Evolutionary conservation across 1,139 yeast species (phyloP), one percentile per base, ranked within the genome.

Genomic region (Hyphopichia burtonii): DNA sequence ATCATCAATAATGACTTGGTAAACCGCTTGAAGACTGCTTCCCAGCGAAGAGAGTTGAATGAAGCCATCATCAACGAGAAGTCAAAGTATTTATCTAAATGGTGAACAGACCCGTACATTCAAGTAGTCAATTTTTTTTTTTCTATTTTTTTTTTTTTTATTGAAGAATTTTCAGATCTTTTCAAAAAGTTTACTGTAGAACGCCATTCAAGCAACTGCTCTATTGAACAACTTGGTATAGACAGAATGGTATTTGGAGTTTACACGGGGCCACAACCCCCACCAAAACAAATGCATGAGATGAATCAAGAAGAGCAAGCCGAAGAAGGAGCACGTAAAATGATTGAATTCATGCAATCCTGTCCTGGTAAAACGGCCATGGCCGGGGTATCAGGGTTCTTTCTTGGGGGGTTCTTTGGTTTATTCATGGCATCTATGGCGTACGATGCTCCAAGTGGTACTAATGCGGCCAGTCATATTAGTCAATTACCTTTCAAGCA

Each of bases 321-420:
- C 3, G 94, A 88, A 55, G 83, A 80, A 45, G 96, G 96, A 12
- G 97, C 97, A n/a, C 71, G 73, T 55, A 82, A 80, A 59, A 86
- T 91, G 84, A 79, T 89, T 60, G 80, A 75, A 41, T 79, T 86
- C 65, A 88, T 90, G 91, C 84, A 85, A 50, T 87, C 96, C 15
- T 93, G 99, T 68, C 97, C 98, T 0, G 98, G 98, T 18, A 93
- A 93, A 63, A 81, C 96, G 0, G 82, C 76, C 31, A 82, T 91
- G 74, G 87, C 96, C 15, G 98, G 97, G 46, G 97, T 84, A 17
- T 83, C 96, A 15, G 99, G 99, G 36, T 93, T 90, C 66, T 93
- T 85, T 32, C 79, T 93, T 37, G 99, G 99, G 67, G 99, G 97
- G 50, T 87, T 91, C 48, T 90, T 93, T 62, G 98, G 99, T 48